Base-by-base conservation (phyloP, 2,329 filamentous ascomycete species). In the Pezicula carpinea region DNA sequence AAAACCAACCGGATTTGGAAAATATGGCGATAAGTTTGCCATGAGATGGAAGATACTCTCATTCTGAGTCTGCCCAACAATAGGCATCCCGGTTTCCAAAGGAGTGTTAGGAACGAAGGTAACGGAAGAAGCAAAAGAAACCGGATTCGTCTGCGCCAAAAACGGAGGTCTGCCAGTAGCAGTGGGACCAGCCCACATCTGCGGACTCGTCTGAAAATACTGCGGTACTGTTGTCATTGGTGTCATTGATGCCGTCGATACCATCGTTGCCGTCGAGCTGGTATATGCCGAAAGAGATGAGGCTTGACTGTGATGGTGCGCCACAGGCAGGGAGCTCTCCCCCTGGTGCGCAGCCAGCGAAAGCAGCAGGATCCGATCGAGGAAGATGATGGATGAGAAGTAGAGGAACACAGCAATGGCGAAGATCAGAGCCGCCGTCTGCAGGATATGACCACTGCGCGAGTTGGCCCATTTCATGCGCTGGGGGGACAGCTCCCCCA, bases 141-240 rank as follows among this genome's bases (percentile, higher is more conserved):
- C 81, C 1, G 77, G 76, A 53, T 85, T 82, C 6, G 80, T 87
- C 66, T 88, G 79, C 1, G 85, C 86, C 48, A 90, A 69, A 62
- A 88, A 89, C 1, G 86, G 80, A 21, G 84, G 72, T 47, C 67
- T 69, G 13, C 86, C 87, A 1, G 85, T 90, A n/a, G 81, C 73
- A 4, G 82, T 88, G 32, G 83, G 83, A 1, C 84, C 84, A 64
- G 73, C 66, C 71, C 74, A 81, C 38, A 82, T 63, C 62, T 83
- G 71, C 3, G 80, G 79, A 19, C 69, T 71, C 0, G 80, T 84
- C 61, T 82, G 77, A 57, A 82, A 83, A 61, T 84, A 80, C 60
- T 83, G 76, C 19, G 81, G 80, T 39, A 82, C 72, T 34, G 71
- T 68, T 46, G 59, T 53, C 67, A 47, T 32, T 3, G 42, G 34